These are phyloP conservation scores for Trebouxiophyceae sp. DNA, from an alignment of 163 green algal genomes.

Conservation along the genomic window DNA sequence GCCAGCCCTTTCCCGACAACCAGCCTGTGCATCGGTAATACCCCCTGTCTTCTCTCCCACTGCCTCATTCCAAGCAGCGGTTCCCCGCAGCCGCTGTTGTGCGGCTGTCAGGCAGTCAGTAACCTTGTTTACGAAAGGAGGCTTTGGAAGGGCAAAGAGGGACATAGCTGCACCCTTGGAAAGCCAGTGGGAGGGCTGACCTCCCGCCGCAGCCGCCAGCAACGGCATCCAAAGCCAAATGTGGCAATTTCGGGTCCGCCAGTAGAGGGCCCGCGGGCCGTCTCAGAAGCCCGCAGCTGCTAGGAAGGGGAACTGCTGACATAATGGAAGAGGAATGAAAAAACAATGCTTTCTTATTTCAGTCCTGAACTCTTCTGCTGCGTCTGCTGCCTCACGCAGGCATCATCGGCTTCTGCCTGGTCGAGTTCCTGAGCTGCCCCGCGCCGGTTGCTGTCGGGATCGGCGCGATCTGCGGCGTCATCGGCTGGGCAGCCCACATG, in stretches of 20 bases:
- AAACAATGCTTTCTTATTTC: neutral
- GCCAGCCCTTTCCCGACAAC: slow-evolving; percentile 49
- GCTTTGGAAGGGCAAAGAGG: no score
- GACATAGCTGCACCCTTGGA: no score
- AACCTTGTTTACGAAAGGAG: no score
- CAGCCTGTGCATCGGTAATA: slow-evolving; percentile 49
- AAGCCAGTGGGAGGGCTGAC: no score
- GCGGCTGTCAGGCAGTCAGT: neutral
- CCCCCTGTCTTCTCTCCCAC: neutral
- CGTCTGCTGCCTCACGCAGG: slow-evolving; percentile 2
- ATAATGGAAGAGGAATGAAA: neutral
- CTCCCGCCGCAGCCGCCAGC: no score
- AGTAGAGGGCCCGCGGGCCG: no score
- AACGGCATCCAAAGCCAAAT: no score
- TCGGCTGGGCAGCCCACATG: slow-evolving; percentile 50
- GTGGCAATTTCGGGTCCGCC: no score
- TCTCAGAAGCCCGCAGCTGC: no score
- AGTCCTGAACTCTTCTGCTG: neutral
- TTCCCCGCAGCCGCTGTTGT: no score
- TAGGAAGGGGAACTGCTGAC: no score
- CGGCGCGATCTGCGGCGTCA: slow-evolving; percentile 56
- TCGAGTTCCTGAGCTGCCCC: slow-evolving; percentile 52
- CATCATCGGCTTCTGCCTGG: slow-evolving; percentile 24
- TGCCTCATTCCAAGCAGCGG: no score
- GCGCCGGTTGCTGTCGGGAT: slow-evolving; percentile 62